Percentiles rank a stretch among this genome's conserved stretches.
Conservation (phyloP, 2,329 filamentous ascomycete genomes). For the Aureobasidium sp. region DNA sequence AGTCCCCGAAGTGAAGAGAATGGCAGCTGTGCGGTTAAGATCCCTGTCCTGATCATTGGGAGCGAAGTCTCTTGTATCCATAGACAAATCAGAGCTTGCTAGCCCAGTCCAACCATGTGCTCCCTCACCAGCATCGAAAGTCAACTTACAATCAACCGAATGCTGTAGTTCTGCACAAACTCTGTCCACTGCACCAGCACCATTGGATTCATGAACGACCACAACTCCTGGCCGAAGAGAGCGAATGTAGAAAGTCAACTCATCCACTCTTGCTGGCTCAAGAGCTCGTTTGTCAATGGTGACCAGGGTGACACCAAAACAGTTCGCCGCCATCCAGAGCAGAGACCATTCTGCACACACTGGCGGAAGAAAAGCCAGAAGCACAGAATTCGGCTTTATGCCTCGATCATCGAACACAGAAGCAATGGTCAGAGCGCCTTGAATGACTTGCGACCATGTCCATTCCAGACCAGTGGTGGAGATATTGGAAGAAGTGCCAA, state of each 20-base stretch:
- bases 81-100: neutral
- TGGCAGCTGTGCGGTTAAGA: neutral
- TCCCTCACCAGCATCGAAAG: neutral
- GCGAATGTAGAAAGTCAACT: neutral
- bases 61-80: neutral
- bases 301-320: neutral
- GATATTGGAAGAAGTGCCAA: neutral
- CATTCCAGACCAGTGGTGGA: neutral
- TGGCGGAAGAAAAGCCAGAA: neutral
- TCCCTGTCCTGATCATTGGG: neutral
- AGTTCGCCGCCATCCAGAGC: neutral
- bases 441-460: neutral
- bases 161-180: neutral
- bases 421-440: neutral
- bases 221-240: neutral
- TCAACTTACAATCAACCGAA: neutral
- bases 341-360: constrained; percentile 6
- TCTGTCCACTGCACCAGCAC: neutral
- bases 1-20: neutral
- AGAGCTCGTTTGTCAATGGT: neutral
- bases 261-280: neutral
- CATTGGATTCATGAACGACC: neutral
- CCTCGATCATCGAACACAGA: neutral
- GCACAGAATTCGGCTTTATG: neutral
- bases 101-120: neutral